Percentiles rank a stretch among this genome's conserved stretches.
These are phyloP conservation scores for Isoetes engelmannii DNA, from an alignment of 83 land plant species.

Conservation along the genomic window DNA sequence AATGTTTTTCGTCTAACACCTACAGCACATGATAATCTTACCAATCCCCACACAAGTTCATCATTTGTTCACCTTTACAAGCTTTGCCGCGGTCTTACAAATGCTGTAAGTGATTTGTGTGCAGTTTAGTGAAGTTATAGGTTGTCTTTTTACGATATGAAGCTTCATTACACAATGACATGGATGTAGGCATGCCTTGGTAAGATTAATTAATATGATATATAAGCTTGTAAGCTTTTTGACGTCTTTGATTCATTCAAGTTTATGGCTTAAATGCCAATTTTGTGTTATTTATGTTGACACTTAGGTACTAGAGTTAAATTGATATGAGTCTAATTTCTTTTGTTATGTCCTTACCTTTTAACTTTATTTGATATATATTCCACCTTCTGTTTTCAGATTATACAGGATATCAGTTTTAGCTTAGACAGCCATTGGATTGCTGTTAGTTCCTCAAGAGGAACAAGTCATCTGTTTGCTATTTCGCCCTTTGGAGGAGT, in stretches of 20 bases:
- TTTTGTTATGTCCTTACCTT: not conserved
- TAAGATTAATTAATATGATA: not conserved
- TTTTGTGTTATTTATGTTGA: not conserved
- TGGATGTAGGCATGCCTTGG: not conserved
- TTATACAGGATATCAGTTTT: slow-evolving; percentile 87
- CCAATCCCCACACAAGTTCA: slow-evolving; percentile 31
- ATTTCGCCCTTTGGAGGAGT: slow-evolving; percentile 67
- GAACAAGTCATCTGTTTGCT: slow-evolving; percentile 83
- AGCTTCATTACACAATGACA: not conserved
- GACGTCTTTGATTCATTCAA: not conserved
- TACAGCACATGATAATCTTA: slow-evolving; percentile 19
- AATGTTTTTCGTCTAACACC: slow-evolving; percentile 79
- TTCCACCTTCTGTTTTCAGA: slow-evolving; percentile 36
- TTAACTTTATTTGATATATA: not conserved
- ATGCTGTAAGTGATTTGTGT: slow-evolving; percentile 57
- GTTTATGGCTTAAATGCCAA: not conserved
- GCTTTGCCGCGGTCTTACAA: slow-evolving; percentile 82
- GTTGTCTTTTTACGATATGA: not conserved
- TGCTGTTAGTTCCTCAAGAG: slow-evolving; percentile 78
- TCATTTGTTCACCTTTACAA: slow-evolving; percentile 77
- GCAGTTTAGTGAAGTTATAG: not conserved
- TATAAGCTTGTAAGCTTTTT: not conserved
- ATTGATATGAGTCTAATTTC: not conserved
- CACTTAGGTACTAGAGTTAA: not conserved
- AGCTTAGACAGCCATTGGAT: slow-evolving; percentile 83